A percentile compares a stretch with the other conserved stretches of the same genome.
These are phyloP conservation scores for Scopulariopsis brevicaulis DNA, from an alignment of 2,329 filamentous ascomycete genomes.

Conservation along the genomic window DNA sequence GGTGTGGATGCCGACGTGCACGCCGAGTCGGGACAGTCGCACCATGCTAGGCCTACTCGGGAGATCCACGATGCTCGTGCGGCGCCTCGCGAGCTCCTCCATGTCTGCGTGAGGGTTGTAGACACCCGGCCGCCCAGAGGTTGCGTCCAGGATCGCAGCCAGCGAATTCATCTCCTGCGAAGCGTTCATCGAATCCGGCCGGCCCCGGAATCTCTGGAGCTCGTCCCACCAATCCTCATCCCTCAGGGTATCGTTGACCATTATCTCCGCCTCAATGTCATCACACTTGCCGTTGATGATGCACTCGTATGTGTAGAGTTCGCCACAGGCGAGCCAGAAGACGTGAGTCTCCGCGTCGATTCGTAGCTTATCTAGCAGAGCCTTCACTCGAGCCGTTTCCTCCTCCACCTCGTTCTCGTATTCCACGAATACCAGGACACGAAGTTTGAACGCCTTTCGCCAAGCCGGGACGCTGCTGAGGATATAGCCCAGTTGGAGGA, in stretches of 20 bases:
- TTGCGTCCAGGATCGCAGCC: constrained; percentile 30
- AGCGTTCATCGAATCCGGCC: constrained; percentile 21
- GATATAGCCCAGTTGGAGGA: constrained; percentile 77
- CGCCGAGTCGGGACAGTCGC: constrained; percentile 41
- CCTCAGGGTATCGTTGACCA: constrained; percentile 55
- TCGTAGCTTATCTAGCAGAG: constrained; percentile 66
- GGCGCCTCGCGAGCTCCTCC: constrained; percentile 18
- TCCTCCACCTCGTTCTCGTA: constrained; percentile 77
- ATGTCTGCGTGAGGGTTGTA: constrained; percentile 26
- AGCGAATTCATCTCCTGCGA: constrained; percentile 32
- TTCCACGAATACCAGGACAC: constrained; percentile 80
- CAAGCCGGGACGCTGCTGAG: constrained; percentile 71
- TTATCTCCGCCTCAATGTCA: constrained; percentile 37
- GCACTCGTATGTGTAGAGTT: constrained; percentile 60
- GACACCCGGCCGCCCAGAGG: constrained; percentile 26
- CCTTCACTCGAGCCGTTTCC: constrained; percentile 59
- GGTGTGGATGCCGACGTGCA: constrained; percentile 65
- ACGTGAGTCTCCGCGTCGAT: constrained; percentile 73
- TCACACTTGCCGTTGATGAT: constrained; percentile 60
- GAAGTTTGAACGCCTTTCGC: constrained; percentile 60
- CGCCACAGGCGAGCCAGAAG: constrained; percentile 69
- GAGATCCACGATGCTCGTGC: constrained; percentile 44
- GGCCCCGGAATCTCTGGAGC: constrained; percentile 43
- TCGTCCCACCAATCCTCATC: constrained; percentile 79
- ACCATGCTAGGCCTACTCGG: constrained; percentile 46